A percentile compares a stretch with the other conserved stretches of the same genome.
Conservation (phyloP, 2,329 filamentous ascomycete species). For the Neonectria faginata region DNA sequence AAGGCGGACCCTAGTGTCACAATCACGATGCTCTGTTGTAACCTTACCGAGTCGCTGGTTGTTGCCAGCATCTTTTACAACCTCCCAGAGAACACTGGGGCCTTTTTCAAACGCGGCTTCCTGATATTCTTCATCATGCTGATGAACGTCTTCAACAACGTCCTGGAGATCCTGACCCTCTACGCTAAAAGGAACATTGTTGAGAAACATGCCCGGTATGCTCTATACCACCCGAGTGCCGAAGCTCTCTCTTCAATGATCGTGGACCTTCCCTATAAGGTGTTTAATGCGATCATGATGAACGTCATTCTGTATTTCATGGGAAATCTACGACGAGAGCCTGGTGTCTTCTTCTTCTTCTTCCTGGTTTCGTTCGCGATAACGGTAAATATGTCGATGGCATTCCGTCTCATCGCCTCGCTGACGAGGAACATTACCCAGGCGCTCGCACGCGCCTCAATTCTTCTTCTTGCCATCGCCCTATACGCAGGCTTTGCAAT, state of each 20-base stretch:
- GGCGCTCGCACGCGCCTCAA: constrained; percentile 62
- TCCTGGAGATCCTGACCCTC: constrained; percentile 42
- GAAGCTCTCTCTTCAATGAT: constrained; percentile 34
- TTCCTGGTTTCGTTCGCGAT: constrained; percentile 54
- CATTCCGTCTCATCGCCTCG: constrained; percentile 39
- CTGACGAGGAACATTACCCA: constrained; percentile 38
- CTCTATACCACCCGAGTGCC: constrained; percentile 45
- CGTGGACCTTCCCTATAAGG: constrained; percentile 30
- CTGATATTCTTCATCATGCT: constrained; percentile 63
- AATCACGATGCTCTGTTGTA: constrained; percentile 53
- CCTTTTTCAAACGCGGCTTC: constrained; percentile 58
- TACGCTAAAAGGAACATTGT: constrained; percentile 45
- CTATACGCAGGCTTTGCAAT: constrained; percentile 54
- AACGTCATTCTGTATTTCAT: constrained; percentile 69
- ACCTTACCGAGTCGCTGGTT: constrained; percentile 61
- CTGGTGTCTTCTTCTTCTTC: constrained; percentile 71
- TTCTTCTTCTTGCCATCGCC: constrained; percentile 61
- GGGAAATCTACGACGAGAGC: constrained; percentile 68
- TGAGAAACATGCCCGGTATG: constrained; percentile 48
- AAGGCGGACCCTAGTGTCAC: constrained; percentile 53
- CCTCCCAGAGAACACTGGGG: constrained; percentile 54
- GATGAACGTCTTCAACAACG: constrained; percentile 58
- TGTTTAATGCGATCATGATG: constrained; percentile 50
- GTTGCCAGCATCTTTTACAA: constrained; percentile 63
- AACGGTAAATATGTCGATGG: constrained; percentile 36